Base-by-base conservation (phyloP, 495 filamentous ascomycete genomes). In the Penicillium manginii region DNA sequence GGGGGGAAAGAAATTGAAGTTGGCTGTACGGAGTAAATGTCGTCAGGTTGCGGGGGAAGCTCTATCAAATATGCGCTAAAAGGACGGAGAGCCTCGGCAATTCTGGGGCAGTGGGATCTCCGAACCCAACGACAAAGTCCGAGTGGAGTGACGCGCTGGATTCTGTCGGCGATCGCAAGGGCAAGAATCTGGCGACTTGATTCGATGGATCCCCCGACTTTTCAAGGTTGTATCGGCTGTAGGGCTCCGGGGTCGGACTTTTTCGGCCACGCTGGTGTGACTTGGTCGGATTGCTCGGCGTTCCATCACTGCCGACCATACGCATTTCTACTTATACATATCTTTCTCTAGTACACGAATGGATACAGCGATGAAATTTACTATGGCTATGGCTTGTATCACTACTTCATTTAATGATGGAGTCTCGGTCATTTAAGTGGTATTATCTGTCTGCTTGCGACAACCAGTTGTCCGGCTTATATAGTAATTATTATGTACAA, bases 11-110 rank as follows among this genome's bases (percentile, higher is more conserved):
- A 8, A 29, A 29, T 29, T 29, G 26, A 19, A 43, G n/a, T 43
- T 17, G 40, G 40, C 15, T 43, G 40, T n/a, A 19, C 14, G 17
- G 40, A 43, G 40, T 17, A 29, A 39, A 47, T 33, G 56, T 45
- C 50, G 39, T 50, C 40, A 43, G 42, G 46, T 65, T 64, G 67
- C 65, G 67, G 67, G 65, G 66, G 64, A 66, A 58, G 57, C 52
- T 64, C 53, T 51, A 61, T 69, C 61, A 67, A 69, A 67, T 69
- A 71, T 71, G 57, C 56, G 55, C 60, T 67, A 64, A 43, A 18
- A 43, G 31, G 45, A 23, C 58, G 60, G 57, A 46, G 60, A 62
- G 62, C 66, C 66, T 69, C 68, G 66, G 66, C 61, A 69, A 62
- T 67, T 60, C 31, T 56, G 54, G 52, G 56, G 33, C n/a, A 12